Evolutionary conservation across 2,329 filamentous ascomycete species (phyloP), one percentile per base, ranked within the genome.

Genomic region (Alternaria incomplexa): DNA sequence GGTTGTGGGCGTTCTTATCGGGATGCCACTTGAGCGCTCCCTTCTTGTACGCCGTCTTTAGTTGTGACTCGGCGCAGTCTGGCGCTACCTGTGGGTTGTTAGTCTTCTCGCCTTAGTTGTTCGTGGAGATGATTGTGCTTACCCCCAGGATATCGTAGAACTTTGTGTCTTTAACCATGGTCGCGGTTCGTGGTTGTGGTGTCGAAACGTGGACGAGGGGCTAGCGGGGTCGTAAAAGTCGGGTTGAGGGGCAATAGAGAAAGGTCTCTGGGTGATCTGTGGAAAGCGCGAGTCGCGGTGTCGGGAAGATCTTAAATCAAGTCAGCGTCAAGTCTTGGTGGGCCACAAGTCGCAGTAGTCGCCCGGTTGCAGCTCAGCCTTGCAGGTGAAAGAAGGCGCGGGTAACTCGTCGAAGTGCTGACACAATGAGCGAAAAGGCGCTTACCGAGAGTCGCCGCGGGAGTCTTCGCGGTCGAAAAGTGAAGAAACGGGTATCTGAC

Each of bases 1-100:
- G 93, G 85, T 97, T 96, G 85, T 96, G 89, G 69, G 91, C 89
- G 83, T 99, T 99, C 88, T 99, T 99, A 83, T 99, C 91, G 79
- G 93, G 93, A 77, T 96, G 93, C 81, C 90, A 91, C 83, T 95
- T 96, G 65, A 96, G 83, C 32, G 93, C 93, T 72, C 89, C 89
- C 71, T 90, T 89, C 82, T 93, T 93, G 87, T 96, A 97, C 73
- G 90, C 93, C 77, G 94, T 93, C 85, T 96, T 97, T 70, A 99
- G 85, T 82, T 97, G 91, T 72, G 90, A 85, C 75, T 98, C 95
- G 62, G 91, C 91, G 70, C 92, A 92, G 75, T 87, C 89, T 69
- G 93, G 90, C 73, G 91, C 69, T 72, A 96, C 92, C 93, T 96
- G 70, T 26, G 28, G 45, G 2, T 48, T 59, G 62, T 74, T 71